Base-by-base conservation (phyloP, 2,329 filamentous ascomycete species). In the Trichophyton benhamiae region DNA sequence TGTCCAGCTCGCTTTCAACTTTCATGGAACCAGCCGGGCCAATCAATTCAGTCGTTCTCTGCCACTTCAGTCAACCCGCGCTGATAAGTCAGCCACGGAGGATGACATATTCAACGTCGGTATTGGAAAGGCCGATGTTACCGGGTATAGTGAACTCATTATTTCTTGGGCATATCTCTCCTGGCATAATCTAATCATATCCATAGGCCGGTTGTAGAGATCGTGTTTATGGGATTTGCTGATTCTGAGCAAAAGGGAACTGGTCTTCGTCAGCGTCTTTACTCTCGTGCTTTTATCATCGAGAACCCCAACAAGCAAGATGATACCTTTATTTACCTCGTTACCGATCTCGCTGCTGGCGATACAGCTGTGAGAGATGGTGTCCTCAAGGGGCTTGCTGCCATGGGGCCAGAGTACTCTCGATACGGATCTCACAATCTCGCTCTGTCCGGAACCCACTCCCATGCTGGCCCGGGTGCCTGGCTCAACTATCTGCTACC, bases 401-500 rank as follows among this genome's bases (percentile, higher is more conserved):
- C 76, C 0, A 76, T 95, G 6, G 92, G 91, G 0, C 73, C 79
- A 15, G 85, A 87, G 2, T 96, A 91, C 71, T 78, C 82, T 1
- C 75, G 86, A 30, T 97, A 96, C 73, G 83, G 81, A 55, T 82
- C 88, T 68, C 82, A 88, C 67, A 97, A 96, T 69, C 76, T 96
- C 41, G 92, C 92, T 38, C 82, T 97, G 22, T 95, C 90, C 0
- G 92, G 91, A 60, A 97, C 92, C 0, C 92, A 97, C 73, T 94
- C 89, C 27, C 92, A 97, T 75, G 87, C 91, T 25, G 92, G 91
- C 0, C 91, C 92, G 0, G 92, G 88, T 1, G 92, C 88, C 4
- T 97, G 91, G 90, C 80, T 95, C 71, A 97, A 97, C 75, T 97
- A 96, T 71, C 81, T 97, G 8, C 79, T 96, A 4, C 92, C 91